Evolutionary conservation across 352 stramenopile genomes (phyloP), one percentile per base, ranked within the genome.

Genomic region (Phytophthora chlamydospora): DNA sequence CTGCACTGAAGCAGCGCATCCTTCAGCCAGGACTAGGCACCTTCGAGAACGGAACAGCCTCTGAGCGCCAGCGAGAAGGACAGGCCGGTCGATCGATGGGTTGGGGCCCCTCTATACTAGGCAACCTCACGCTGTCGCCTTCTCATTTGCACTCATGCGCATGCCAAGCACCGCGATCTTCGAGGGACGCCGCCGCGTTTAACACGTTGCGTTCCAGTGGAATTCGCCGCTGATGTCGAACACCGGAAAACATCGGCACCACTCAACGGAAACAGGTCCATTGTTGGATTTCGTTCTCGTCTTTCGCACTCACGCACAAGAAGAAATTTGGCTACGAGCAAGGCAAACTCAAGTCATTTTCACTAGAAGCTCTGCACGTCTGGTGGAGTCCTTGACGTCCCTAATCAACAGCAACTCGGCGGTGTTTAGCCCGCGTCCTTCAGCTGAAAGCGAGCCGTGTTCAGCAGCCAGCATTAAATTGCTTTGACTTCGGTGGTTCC

Each of bases 1-100:
- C 58, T 12, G 32, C 34, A 24, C 58, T 66, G 58, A 66, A 66
- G 58, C 49, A 40, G 58, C 58, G n/a, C 58, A 66, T 66, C 58
- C 48, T 66, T 57, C 49, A 57, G 49, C 21, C 29, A 13, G 16
- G 29, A n/a, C 27, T 10, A 35, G 43, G 34, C 44, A 31, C n/a
- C n/a, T n/a, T n/a, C n/a, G n/a, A n/a, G n/a, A n/a, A n/a, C 24
- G 44, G 16, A 21, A 12, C 13, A n/a, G 36, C 12, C 9, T 9
- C n/a, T 34, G 13, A 9, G 32, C 7, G 40, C 33, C 57, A 36
- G 16, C 36, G 42, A 32, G 29, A 12, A 38, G 17, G 41, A 55
- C 39, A 56, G 49, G 34, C 42, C 16, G 10, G n/a, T 36, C 21
- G n/a, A n/a, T n/a, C n/a, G n/a, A n/a, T n/a, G n/a, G n/a, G 10